These are phyloP conservation scores for Hanseniaspora guilliermondii DNA, from an alignment of 805 yeast genomes.

Conservation along the genomic window DNA sequence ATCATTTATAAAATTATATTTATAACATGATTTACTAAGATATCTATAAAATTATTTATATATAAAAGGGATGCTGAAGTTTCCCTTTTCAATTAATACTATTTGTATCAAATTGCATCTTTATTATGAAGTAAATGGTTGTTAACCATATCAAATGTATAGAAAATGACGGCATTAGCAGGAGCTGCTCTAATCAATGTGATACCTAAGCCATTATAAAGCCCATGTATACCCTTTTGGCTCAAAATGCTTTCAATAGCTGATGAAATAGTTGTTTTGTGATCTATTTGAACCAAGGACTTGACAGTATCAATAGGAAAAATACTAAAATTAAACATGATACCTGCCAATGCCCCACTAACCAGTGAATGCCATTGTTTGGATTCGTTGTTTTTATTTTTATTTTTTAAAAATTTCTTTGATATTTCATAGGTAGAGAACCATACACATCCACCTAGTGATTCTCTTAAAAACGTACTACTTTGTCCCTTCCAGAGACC, in stretches of 20 bases:
- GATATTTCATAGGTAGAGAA: conserved; percentile 73
- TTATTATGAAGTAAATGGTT: conserved; percentile 24
- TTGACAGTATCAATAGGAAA: conserved; percentile 89
- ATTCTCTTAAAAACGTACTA: conserved; percentile 69
- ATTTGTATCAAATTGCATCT: conserved; percentile 11
- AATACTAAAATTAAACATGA: conserved; percentile 62
- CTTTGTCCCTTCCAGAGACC: conserved; percentile 86
- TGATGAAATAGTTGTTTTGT: conserved; percentile 17
- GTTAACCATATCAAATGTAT: conserved; percentile 53
- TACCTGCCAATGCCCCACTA: conserved; percentile 82
- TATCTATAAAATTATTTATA: neutral
- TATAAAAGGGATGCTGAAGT: too few species aligned
- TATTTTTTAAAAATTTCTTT: conserved; percentile 19
- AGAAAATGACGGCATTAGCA: conserved; percentile 78
- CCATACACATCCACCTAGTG: conserved; percentile 89
- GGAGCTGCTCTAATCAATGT: conserved; percentile 76
- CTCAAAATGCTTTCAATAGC: conserved; percentile 30
- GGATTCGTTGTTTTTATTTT: conserved; percentile 23
- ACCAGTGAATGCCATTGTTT: conserved; percentile 44
- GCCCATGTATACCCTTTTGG: conserved; percentile 52
- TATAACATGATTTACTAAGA: neutral
- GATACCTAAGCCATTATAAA: conserved; percentile 77
- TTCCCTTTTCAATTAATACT: too few species aligned
- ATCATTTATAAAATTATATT: neutral
- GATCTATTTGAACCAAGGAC: conserved; percentile 53